Evolutionary conservation across 495 filamentous ascomycete genomes (phyloP), one percentile per base, ranked within the genome.

Genomic region (Xanthoparmelia taractica): DNA sequence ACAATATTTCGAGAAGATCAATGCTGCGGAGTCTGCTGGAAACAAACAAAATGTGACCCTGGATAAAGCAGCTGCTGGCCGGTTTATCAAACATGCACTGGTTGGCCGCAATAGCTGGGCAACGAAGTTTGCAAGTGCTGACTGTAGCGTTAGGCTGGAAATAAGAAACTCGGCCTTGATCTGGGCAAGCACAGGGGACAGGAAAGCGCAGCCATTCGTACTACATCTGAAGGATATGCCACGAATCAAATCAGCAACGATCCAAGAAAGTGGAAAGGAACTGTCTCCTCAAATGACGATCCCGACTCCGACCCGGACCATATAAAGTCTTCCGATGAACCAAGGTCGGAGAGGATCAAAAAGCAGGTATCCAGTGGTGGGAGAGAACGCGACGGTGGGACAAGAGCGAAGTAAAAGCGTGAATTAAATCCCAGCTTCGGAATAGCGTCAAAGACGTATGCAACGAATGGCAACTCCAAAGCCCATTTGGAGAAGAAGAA

Each of bases 1-100:
- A 71, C 87, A 92, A 72, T 97, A 97, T 74, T 92, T 95, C 70
- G 84, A 84, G n/a, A 98, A 97, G 77, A 92, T 97, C 69, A 88
- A 95, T 71, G 74, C 71, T 38, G 75, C 83, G 58, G 84, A 89
- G 71, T 74, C 66, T 1, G 75, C 74, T 37, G 75, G 82, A 0
- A 78, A 79, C 52, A 78, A 80, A 59, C 80, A 83, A 38, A 80
- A 81, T 29, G 75, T 83, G 69, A 83, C 73, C 10, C 76, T 98
- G 29, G 88, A 98, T 68, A 96, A 89, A 68, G 79, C 81, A 60
- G 94, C 90, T 34, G 91, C 90, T 34, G 80, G 78, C 31, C 81
- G 94, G 61, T 90, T 98, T 65, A 84, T 98, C 63, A 87, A 84
- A 69, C 80, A 88, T 64, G 90, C 86, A 63, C 75, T 97, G 68